phyloP scores from a whole-genome alignment of 805 yeast genomes.

The Priceomyces haplophilus region DNA sequence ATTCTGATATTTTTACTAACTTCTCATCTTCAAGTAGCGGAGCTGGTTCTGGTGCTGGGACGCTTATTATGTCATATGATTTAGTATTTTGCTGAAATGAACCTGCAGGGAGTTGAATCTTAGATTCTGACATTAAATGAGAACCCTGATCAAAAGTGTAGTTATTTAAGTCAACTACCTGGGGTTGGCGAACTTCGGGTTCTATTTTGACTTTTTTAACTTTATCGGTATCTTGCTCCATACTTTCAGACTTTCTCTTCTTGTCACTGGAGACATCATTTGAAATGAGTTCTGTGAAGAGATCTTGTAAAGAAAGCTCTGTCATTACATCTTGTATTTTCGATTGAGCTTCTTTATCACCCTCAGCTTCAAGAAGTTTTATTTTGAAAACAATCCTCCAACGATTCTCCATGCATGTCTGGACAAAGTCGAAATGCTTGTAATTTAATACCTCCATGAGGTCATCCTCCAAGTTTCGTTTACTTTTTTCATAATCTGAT shows the following conservation, averaged over 20 bases:
- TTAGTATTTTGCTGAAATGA: conserved; percentile 73
- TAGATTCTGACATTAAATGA: conserved; percentile 61
- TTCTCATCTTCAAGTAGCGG: conserved; percentile 40
- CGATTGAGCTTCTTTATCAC: conserved; percentile 29
- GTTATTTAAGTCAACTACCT: conserved; percentile 59
- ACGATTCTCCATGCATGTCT: conserved; percentile 49
- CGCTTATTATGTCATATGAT: conserved; percentile 80
- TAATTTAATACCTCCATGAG: conserved; percentile 51
- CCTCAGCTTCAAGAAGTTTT: conserved; percentile 24
- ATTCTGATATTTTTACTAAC: conserved; percentile 53
- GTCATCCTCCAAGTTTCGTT: conserved; percentile 50
- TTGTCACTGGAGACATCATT: not conserved
- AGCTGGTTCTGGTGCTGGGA: conserved; percentile 73
- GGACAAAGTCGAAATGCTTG: conserved; percentile 50
- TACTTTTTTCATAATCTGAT: conserved; percentile 29
- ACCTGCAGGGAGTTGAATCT: conserved; percentile 76
- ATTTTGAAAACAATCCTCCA: conserved; percentile 54
- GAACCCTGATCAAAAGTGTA: conserved; percentile 71
- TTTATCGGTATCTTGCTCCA: conserved; percentile 4
- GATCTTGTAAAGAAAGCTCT: conserved; percentile 34
- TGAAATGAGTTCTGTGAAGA: conserved; percentile 38
- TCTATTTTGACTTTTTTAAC: conserved; percentile 9
- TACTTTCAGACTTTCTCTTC: conserved; percentile 20
- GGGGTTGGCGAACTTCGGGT: conserved; percentile 37
- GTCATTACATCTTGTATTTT: conserved; percentile 37